Evolutionary conservation across 345 rosid genomes (phyloP), one percentile per base, ranked within the genome.

Genomic region (Brassica incana): DNA sequence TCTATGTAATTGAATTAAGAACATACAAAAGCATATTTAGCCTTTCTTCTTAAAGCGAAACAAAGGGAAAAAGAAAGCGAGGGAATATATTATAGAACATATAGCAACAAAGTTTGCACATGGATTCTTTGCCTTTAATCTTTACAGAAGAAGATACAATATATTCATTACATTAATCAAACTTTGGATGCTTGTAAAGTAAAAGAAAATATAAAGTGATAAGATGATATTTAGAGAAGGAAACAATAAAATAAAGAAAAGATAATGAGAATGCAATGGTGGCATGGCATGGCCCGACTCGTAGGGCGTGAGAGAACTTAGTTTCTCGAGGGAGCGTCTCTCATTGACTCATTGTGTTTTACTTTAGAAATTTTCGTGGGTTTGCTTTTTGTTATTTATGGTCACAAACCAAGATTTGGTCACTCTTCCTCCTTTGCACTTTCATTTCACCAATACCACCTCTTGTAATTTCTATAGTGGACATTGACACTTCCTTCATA

Each of bases 361-460:
- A 62, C 78, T 79, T 79, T 73, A 48, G 25, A 38, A 73, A 10
- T 1, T 30, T 43, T 25, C 18, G 74, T 62, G 78, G 83, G 65
- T 74, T 80, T 74, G 83, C 83, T 80, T 80, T 80, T 80, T 75
- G 79, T 80, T 74, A 74, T 74, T 69, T 80, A 80, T 80, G 79
- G 79, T 75, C 79, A 80, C 79, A 80, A 69, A 62, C 75, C 71
- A 80, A 69, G 71, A 54, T 73, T 74, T 67, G 67, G 69, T 45
- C 69, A 73, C 77, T 58, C 30, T 60, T 45, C 45, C 5, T 52
- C 40, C 76, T 65, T 78, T 63, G 76, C 75, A 69, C 75, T 79
- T 79, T 68, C 75, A 61, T 69, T 35, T 69, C 76, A 63, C 76
- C 76, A 71, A 30, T 54, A 66, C 52, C 69, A 32, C 38, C 70